These are phyloP conservation scores for Entophlyctis helioformis DNA, from an alignment of 192 early-diverging fungal species.

Conservation along the genomic window DNA sequence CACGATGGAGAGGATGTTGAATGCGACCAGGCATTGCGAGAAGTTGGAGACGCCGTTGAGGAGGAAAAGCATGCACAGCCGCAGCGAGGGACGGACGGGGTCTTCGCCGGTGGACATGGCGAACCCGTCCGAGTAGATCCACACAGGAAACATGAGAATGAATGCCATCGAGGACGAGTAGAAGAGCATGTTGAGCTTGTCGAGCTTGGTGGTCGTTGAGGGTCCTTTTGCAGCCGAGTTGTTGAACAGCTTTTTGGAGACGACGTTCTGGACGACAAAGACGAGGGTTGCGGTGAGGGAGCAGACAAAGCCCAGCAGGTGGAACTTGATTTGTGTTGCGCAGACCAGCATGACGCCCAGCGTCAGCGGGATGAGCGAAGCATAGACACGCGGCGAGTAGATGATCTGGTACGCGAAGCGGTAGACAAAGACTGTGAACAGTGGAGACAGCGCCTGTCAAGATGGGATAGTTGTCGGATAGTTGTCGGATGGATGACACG, in stretches of 20 bases:
- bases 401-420: slow-evolving; percentile 52
- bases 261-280: slow-evolving; percentile 82
- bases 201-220: slow-evolving; percentile 40
- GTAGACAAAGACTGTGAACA: slow-evolving; percentile 77
- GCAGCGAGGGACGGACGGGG: slow-evolving; percentile 6
- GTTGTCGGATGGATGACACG: too few species aligned
- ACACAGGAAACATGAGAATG: slow-evolving; percentile 65
- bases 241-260: slow-evolving; percentile 62
- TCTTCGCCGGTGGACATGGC: slow-evolving; percentile 10
- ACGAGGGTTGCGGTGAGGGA: slow-evolving; percentile 63
- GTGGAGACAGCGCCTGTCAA: slow-evolving; percentile 66
- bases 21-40: slow-evolving; percentile 67
- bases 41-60: slow-evolving; percentile 76
- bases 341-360: slow-evolving; percentile 86
- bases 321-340: slow-evolving; percentile 54
- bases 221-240: background rate
- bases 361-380: slow-evolving; percentile 66
- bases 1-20: slow-evolving; percentile 62
- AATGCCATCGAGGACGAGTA: slow-evolving; percentile 67
- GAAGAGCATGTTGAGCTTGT: slow-evolving; percentile 80
- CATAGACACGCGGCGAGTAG: slow-evolving; percentile 62
- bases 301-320: slow-evolving; percentile 60
- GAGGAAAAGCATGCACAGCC: slow-evolving; percentile 42
- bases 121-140: slow-evolving; percentile 61
- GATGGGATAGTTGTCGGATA: too few species aligned